These are phyloP conservation scores for Oligophagozyma castellii DNA, from an alignment of 1,139 yeast genomes.

Conservation along the genomic window DNA sequence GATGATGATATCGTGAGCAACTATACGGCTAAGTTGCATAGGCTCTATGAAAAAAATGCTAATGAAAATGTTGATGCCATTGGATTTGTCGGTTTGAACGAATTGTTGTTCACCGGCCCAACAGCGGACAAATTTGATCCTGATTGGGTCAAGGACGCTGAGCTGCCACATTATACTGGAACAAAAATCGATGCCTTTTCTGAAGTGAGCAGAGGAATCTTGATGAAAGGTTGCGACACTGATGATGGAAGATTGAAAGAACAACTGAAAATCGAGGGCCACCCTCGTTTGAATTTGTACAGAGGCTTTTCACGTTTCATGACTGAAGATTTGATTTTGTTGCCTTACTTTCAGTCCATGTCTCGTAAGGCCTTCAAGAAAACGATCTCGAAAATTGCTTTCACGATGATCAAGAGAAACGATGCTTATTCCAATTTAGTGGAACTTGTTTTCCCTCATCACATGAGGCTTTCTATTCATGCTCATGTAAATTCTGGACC, in stretches of 20 bases:
- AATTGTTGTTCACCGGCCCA: conserved; percentile 23
- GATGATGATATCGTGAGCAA: conserved; percentile 40
- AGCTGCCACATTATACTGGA: conserved; percentile 26
- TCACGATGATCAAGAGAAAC: conserved; percentile 50
- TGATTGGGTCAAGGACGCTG: conserved; percentile 18
- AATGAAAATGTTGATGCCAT: conserved; percentile 15
- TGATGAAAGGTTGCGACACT: conserved; percentile 31
- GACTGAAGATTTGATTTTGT: conserved; percentile 39
- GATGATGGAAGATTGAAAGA: conserved; percentile 28
- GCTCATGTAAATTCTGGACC: conserved; percentile 48
- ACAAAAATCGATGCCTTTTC: conserved; percentile 25
- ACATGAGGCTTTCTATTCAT: conserved; percentile 45
- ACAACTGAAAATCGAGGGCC: conserved; percentile 27
- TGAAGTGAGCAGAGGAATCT: conserved; percentile 27
- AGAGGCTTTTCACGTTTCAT: conserved; percentile 48
- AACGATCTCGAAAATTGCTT: conserved; percentile 39
- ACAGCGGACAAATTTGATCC: conserved; percentile 18
- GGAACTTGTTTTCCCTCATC: conserved; percentile 45
- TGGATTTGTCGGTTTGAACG: conserved; percentile 29
- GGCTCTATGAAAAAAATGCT: conserved; percentile 24
- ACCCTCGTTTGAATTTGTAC: conserved; percentile 38
- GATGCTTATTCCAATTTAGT: conserved; percentile 54
- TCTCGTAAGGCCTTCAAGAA: conserved; percentile 40
- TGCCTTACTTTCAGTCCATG: conserved; percentile 27
- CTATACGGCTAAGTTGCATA: conserved; percentile 33